These are phyloP conservation scores for Melanomma pulvis-pyrius DNA, from an alignment of 495 filamentous ascomycete species.

Conservation along the genomic window DNA sequence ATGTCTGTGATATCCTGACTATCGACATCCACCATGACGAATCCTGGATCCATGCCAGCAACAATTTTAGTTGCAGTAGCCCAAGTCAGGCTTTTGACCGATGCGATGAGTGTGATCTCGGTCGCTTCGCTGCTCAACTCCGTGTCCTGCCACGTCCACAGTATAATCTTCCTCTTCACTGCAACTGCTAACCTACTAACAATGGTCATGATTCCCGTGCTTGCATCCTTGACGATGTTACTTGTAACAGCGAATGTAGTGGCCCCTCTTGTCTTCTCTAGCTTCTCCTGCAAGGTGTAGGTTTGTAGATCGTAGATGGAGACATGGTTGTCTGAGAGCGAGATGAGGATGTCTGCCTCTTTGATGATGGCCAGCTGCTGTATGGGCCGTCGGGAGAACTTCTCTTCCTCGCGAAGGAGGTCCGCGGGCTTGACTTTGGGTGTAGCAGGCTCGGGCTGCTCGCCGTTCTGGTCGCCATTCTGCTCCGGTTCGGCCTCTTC, in stretches of 20 bases:
- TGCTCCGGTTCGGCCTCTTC: constrained; percentile 36
- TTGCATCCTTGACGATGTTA: constrained; percentile 86
- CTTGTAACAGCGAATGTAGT: constrained; percentile 88
- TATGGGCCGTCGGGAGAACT: constrained; percentile 84
- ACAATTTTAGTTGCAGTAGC: constrained; percentile 81
- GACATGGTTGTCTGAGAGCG: constrained; percentile 83
- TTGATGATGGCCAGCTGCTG: constrained; percentile 95
- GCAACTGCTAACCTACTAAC: constrained; percentile 88
- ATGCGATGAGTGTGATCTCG: constrained; percentile 77
- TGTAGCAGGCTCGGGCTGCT: constrained; percentile 42
- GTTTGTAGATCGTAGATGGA: constrained; percentile 85
- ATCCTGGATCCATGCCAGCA: constrained; percentile 84
- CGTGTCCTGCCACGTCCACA: constrained; percentile 96
- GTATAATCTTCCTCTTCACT: constrained; percentile 82
- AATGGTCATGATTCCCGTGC: constrained; percentile 84
- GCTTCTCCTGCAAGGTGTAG: constrained; percentile 76
- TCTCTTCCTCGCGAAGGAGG: constrained; percentile 85
- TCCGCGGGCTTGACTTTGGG: constrained; percentile 68
- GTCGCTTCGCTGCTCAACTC: constrained; percentile 72
- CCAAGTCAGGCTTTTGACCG: constrained; percentile 86
- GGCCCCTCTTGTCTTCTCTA: constrained; percentile 84
- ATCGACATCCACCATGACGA: constrained; percentile 85
- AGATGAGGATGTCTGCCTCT: constrained; percentile 86
- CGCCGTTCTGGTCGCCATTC: constrained; percentile 42
- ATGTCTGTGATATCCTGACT: constrained; percentile 71